Evolutionary conservation across 2,329 filamentous ascomycete species (phyloP).

Genomic region (Calonectria pseudoturangicola): DNA sequence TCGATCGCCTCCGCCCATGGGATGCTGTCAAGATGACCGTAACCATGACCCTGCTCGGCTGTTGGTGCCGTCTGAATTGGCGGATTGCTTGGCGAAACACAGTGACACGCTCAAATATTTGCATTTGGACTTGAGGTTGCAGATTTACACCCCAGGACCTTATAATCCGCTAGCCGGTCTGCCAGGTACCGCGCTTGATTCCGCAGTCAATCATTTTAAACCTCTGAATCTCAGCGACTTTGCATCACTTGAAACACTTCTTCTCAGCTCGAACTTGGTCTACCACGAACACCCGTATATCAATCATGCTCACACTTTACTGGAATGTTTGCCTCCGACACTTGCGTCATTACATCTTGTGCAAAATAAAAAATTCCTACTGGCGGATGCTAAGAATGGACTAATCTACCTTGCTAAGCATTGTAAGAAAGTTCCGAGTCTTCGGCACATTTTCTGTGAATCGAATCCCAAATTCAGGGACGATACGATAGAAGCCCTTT

Average conservation of each 20-base stretch:
- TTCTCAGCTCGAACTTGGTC: constrained; percentile 1
- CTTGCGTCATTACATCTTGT: neutral
- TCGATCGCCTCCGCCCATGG: no score
- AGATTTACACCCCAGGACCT: neutral
- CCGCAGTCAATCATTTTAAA: neutral
- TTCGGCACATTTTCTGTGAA: neutral
- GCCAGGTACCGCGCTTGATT: no score
- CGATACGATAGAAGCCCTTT: neutral
- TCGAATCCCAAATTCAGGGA: neutral
- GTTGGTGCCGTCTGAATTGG: neutral
- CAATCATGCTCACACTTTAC: neutral
- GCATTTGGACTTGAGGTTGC: neutral
- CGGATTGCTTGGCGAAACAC: neutral
- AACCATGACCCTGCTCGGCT: neutral
- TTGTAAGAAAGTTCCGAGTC: neutral
- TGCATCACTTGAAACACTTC: neutral
- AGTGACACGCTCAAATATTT: neutral
- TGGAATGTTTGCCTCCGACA: neutral
- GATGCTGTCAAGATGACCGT: no score
- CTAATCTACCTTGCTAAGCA: neutral
- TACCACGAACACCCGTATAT: neutral
- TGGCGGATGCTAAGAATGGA: neutral
- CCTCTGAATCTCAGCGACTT: neutral
- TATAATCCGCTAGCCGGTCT: no score
- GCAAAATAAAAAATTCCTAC: neutral